phyloP scores from a whole-genome alignment of 441 rosid genomes.

The Lepidium campestre region DNA sequence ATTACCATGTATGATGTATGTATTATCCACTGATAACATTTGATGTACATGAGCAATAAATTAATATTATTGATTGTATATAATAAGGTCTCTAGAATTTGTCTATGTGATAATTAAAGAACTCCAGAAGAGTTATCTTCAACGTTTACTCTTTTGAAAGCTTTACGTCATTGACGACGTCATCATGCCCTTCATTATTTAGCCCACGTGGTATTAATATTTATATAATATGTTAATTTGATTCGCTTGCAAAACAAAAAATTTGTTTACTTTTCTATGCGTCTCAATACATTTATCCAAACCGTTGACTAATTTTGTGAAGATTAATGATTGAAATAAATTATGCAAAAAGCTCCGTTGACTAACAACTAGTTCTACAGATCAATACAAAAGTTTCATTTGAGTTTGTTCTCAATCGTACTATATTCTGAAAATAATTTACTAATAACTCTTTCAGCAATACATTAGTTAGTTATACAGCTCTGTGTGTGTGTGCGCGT shows the following conservation, averaged over 20 bases:
- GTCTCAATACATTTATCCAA: conserved; percentile 8
- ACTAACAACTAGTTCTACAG: no score
- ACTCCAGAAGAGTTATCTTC: background rate
- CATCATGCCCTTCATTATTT: background rate
- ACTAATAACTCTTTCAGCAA: no score
- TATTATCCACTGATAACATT: conserved; percentile 1
- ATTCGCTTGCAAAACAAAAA: background rate
- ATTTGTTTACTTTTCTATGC: background rate
- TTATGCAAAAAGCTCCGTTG: background rate
- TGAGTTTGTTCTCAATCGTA: no score
- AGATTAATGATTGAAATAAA: background rate
- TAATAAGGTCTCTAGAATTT: background rate
- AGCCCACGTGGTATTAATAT: conserved; percentile 3
- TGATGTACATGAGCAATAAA: background rate
- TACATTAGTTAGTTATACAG: no score
- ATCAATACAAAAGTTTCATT: no score
- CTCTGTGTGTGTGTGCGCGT: no score
- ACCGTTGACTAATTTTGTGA: conserved; percentile 4
- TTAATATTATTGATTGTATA: background rate
- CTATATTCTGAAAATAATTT: no score
- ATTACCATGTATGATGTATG: no score
- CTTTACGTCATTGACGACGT: conserved; percentile 10
- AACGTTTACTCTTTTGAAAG: background rate
- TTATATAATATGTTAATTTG: background rate
- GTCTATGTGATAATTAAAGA: background rate